Evolutionary conservation across 768 basidiomycete genomes (phyloP).

Genomic region (Tephrocybe sp.): DNA sequence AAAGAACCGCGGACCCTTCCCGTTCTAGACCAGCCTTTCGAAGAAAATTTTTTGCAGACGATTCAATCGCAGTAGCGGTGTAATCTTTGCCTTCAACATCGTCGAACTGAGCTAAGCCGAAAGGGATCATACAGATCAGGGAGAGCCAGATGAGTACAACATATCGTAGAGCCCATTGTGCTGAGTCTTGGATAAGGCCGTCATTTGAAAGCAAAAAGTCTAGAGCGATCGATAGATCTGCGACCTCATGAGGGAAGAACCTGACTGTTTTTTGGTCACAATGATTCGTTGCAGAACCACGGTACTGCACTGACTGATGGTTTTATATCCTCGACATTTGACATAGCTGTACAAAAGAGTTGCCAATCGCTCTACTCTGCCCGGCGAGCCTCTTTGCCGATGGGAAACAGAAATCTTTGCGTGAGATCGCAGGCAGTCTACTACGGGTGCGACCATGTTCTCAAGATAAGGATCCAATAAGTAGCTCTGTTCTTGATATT

Average conservation of each 20-base stretch:
- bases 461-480: slow-evolving; percentile 91
- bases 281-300: slow-evolving; percentile 1
- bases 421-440: slow-evolving; percentile 59
- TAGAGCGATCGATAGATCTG: slow-evolving; percentile 76
- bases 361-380: slow-evolving; percentile 53
- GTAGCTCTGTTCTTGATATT: slow-evolving; percentile 93
- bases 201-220: slow-evolving; percentile 55
- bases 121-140: slow-evolving; percentile 91
- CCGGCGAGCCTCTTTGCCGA: slow-evolving; percentile 27
- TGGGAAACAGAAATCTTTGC: slow-evolving; percentile 42
- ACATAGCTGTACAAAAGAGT: slow-evolving; percentile 75
- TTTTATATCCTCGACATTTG: slow-evolving; percentile 90
- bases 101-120: slow-evolving; percentile 86
- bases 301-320: slow-evolving; percentile 65
- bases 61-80: slow-evolving; percentile 60
- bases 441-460: slow-evolving; percentile 71
- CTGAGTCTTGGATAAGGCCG: slow-evolving; percentile 37
- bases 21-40: slow-evolving; percentile 78
- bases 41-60: slow-evolving; percentile 57
- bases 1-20: slow-evolving; percentile 77
- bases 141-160: slow-evolving; percentile 91
- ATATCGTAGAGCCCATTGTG: slow-evolving; percentile 83
- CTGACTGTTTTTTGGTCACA: slow-evolving; percentile 55
- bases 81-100: slow-evolving; percentile 49
- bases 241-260: slow-evolving; percentile 91